These are phyloP conservation scores for Colletotrichum cereale DNA, from an alignment of 2,329 filamentous ascomycete genomes.

Conservation along the genomic window DNA sequence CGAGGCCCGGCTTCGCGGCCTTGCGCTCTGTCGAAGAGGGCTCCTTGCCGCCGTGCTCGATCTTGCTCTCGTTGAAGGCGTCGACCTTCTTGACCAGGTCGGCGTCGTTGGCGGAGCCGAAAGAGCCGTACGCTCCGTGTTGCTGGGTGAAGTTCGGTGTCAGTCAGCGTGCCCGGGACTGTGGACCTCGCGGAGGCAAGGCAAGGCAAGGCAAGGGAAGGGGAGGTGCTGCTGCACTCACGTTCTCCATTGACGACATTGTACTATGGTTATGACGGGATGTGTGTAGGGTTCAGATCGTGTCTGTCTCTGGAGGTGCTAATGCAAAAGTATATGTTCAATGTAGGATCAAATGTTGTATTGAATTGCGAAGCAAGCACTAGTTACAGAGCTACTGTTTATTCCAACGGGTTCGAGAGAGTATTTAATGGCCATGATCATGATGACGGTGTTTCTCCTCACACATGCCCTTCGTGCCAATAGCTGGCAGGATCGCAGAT, in stretches of 20 bases:
- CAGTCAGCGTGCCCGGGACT: background rate
- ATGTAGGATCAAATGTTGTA: background rate
- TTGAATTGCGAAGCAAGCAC: background rate
- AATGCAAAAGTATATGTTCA: background rate
- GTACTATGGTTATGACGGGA: too few relatives aligned
- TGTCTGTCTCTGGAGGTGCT: background rate
- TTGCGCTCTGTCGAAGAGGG: background rate
- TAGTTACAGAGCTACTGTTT: background rate
- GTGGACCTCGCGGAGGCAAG: background rate
- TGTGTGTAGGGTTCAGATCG: background rate
- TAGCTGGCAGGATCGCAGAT: background rate
- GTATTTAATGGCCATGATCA: background rate
- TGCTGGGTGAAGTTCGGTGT: background rate
- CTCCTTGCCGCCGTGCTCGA: background rate
- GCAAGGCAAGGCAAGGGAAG: background rate
- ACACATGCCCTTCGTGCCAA: background rate
- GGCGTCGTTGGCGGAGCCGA: constrained; percentile 2
- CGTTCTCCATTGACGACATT: constrained; percentile 9
- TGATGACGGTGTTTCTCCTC: background rate
- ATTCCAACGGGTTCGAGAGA: background rate
- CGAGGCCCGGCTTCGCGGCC: background rate
- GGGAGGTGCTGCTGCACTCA: background rate
- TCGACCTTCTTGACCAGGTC: constrained; percentile 10
- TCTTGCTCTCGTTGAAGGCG: constrained; percentile 9
- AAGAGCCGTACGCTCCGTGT: constrained; percentile 9